Base-by-base conservation (phyloP, 306 rosid species). In the Cucumis melo region DNA sequence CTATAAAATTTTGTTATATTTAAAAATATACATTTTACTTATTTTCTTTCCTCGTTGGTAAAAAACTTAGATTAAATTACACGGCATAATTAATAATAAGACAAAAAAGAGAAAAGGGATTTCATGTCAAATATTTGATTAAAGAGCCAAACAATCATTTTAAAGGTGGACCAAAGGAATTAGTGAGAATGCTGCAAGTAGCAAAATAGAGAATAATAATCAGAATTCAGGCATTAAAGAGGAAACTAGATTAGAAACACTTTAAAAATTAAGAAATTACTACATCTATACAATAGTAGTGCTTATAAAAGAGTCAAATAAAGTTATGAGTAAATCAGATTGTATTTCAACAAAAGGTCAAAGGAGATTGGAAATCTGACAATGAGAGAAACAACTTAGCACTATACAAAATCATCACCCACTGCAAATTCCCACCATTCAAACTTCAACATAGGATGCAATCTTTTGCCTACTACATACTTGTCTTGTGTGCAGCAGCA, bases 401-500 rank as follows among this genome's bases (percentile, higher is more conserved):
- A 66, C 29, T 66, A 66, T 39, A 66, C 51, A 66, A 66, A 66
- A 66, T 21, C 73, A 41, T n/a, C 32, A 66, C 73, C 29, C 53
- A 20, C 51, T 10, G 29, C 53, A 41, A 66, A 66, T n/a, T 6
- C 73, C 73, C 16, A 17, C 12, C 17, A n/a, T 66, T n/a, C 15
- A 66, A 66, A n/a, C 51, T 66, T 41, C 19, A 66, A 41, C 73
- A 39, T 39, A 20, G 32, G 41, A 66, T 21, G 72, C 32, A 66
- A 41, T 20, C 27, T n/a, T 65, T 65, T 16, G 70, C 53, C 53
- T 67, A 39, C 53, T 67, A 39, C 19, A 34, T 39, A n/a, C 54
- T 39, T 74, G 58, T 16, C 71, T 83, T 74, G 29, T 74, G 77
- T 20, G 65, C 68, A 23, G 68, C 71, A 57, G 96, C 96, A 75